A percentile compares a stretch with the other conserved stretches of the same genome.
phyloP scores from a whole-genome alignment of 2,329 filamentous ascomycete genomes.

The Xylariaceae sp. region DNA sequence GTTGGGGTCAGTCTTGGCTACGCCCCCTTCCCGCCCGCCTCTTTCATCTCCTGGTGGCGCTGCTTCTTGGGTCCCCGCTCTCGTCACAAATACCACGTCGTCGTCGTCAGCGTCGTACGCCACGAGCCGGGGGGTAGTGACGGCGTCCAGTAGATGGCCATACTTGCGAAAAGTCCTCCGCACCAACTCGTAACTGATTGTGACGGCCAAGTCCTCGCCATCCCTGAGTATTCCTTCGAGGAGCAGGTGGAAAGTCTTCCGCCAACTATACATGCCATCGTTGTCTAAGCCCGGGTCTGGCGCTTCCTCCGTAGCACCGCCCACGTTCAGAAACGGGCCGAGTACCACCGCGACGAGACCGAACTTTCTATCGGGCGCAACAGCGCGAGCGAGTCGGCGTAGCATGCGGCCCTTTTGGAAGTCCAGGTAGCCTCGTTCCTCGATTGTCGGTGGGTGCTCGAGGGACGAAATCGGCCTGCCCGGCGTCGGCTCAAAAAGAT shows the following conservation, averaged over 20 bases:
- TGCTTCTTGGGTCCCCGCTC: constrained; percentile 10
- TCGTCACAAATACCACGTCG: constrained; percentile 43
- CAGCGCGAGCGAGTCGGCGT: constrained; percentile 38
- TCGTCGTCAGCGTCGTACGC: constrained; percentile 49
- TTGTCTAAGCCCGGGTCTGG: constrained; percentile 6
- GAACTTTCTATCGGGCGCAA: constrained; percentile 44
- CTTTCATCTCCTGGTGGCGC: constrained; percentile 11
- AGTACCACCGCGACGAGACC: constrained; percentile 40
- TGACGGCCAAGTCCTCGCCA: constrained; percentile 54
- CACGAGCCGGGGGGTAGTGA: constrained; percentile 48
- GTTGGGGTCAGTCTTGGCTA: constrained; percentile 4
- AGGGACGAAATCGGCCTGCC: constrained; percentile 37
- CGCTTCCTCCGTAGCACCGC: constrained; percentile 5
- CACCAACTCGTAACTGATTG: constrained; percentile 51
- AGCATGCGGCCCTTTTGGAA: constrained; percentile 44
- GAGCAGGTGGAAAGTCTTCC: constrained; percentile 50
- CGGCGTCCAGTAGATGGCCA: constrained; percentile 44
- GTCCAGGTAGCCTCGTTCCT: constrained; percentile 36
- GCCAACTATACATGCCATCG: constrained; percentile 43
- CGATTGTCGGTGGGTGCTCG: constrained; percentile 27
- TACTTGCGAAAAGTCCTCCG: constrained; percentile 47
- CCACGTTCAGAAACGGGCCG: constrained; percentile 11
- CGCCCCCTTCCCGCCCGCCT: neutral
- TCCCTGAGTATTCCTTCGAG: constrained; percentile 53
- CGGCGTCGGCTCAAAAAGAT: constrained; percentile 35